Evolutionary conservation across 2,329 filamentous ascomycete genomes (phyloP).

Genomic region (Nannizzia gypsea): DNA sequence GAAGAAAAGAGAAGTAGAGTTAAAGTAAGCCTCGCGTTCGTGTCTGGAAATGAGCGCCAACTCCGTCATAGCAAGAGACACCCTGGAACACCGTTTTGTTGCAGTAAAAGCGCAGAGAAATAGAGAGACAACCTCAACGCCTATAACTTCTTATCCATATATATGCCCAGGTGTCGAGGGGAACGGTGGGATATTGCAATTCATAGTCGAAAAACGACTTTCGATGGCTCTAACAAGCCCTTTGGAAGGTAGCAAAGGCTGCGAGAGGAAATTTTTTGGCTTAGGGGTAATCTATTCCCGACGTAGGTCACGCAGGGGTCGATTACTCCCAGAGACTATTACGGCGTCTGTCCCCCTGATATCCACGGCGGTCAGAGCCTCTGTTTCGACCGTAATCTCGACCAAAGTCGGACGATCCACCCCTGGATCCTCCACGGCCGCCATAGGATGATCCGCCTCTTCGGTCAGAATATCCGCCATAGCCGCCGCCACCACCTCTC

Average conservation of each 20-base stretch:
- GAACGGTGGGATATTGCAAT: background rate
- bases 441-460: background rate
- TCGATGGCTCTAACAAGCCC: background rate
- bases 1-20: background rate
- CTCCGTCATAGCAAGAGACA: background rate
- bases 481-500: background rate
- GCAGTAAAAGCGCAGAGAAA: background rate
- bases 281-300: background rate
- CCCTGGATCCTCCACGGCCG: background rate
- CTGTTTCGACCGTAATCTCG: background rate
- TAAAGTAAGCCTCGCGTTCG: background rate
- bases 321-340: background rate
- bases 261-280: background rate
- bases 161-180: background rate
- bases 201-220: background rate
- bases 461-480: background rate
- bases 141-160: background rate
- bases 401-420: background rate
- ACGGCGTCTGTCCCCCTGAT: background rate
- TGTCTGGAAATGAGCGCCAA: background rate
- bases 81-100: background rate
- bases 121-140: background rate
- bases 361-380: background rate
- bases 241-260: background rate
- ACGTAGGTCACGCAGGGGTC: background rate